Evolutionary conservation across 805 yeast species (phyloP).

Genomic region (Metschnikowia kunwiensis): DNA sequence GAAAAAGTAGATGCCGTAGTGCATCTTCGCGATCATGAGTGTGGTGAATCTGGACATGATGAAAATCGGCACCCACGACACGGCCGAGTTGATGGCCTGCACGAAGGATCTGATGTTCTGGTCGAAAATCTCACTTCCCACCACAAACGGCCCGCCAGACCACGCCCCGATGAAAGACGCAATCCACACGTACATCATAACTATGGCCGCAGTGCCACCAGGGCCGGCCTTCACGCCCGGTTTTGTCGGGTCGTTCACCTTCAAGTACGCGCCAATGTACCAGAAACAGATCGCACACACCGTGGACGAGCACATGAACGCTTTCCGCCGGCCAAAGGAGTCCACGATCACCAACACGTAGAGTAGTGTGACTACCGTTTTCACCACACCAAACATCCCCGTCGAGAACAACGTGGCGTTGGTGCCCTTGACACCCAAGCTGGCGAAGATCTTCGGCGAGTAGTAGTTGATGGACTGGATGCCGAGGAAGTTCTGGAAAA

Average conservation of each 20-base stretch:
- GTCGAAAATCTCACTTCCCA: conserved; percentile 39
- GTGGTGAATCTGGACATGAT: conserved; percentile 35
- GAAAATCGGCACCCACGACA: conserved; percentile 39
- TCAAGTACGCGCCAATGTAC: conserved; percentile 39
- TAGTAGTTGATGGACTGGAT: conserved; percentile 40
- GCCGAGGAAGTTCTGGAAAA: conserved; percentile 40
- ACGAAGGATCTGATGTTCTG: conserved; percentile 40
- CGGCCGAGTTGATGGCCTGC: conserved; percentile 40
- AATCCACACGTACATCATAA: conserved; percentile 42
- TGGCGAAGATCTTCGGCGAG: conserved; percentile 34
- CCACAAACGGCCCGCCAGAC: conserved; percentile 42
- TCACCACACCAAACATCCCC: conserved; percentile 40
- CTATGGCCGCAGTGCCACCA: conserved; percentile 39
- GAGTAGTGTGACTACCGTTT: conserved; percentile 33
- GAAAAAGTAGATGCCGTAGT: conserved; percentile 37
- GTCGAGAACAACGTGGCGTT: conserved; percentile 37
- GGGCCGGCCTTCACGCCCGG: conserved; percentile 34
- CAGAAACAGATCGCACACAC: conserved; percentile 36
- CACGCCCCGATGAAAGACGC: conserved; percentile 40
- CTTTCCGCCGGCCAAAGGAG: conserved; percentile 33
- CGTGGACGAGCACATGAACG: conserved; percentile 35
- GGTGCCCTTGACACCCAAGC: conserved; percentile 38
- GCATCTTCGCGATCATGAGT: conserved; percentile 34
- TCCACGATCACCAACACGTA: conserved; percentile 36
- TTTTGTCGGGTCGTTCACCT: conserved; percentile 32